These are phyloP conservation scores for Atkinsonella hypoxylon DNA, from an alignment of 2,329 filamentous ascomycete species.

Conservation along the genomic window DNA sequence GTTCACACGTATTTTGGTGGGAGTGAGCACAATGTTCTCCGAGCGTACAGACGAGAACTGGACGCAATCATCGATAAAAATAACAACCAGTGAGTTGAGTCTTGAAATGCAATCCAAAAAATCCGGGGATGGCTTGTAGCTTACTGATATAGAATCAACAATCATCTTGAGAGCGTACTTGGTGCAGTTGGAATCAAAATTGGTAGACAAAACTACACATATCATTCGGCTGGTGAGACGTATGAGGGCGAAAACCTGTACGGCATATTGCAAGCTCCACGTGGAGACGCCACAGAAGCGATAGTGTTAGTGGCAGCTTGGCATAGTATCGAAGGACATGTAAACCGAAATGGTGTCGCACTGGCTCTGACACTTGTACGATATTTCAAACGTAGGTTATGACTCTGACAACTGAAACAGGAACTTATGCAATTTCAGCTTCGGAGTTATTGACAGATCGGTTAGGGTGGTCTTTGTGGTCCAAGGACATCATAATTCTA, in stretches of 20 bases:
- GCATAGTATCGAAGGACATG: constrained; percentile 64
- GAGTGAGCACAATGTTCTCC: constrained; percentile 88
- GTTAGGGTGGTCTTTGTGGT: constrained; percentile 88
- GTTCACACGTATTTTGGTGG: constrained; percentile 97
- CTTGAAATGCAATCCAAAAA: not conserved
- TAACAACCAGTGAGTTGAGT: constrained; percentile 37
- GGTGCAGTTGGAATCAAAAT: constrained; percentile 73
- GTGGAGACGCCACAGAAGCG: constrained; percentile 92
- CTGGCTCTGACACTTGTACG: constrained; percentile 76
- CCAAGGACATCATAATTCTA: constrained; percentile 92
- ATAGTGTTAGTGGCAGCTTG: constrained; percentile 87
- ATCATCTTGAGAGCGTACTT: constrained; percentile 65
- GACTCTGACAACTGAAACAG: not conserved
- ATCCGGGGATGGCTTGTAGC: not conserved
- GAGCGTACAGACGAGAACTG: constrained; percentile 79
- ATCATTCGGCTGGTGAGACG: constrained; percentile 61
- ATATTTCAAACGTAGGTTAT: constrained; percentile 70
- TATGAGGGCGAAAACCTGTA: constrained; percentile 84
- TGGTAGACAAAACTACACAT: constrained; percentile 78
- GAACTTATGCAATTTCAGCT: not conserved
- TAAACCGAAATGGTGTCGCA: constrained; percentile 81
- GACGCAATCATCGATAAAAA: constrained; percentile 43
- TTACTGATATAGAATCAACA: constrained; percentile 39
- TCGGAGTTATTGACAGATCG: constrained; percentile 9
- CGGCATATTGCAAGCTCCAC: constrained; percentile 81